These are phyloP conservation scores for Eimeria falciformis DNA, from an alignment of 169 alveolate species.

Conservation along the genomic window DNA sequence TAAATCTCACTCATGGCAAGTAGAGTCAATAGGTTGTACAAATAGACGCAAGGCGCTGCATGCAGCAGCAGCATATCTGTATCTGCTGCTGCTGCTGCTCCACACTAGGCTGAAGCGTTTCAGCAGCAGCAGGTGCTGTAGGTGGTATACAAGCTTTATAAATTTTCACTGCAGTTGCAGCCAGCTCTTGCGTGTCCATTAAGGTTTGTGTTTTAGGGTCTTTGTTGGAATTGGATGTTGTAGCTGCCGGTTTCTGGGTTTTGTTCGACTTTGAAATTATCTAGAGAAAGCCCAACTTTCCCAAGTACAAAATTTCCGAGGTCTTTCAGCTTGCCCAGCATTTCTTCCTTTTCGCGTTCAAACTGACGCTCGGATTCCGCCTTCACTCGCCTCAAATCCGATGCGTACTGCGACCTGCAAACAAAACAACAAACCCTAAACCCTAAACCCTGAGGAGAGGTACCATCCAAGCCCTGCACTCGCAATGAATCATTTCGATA, in stretches of 20 bases:
- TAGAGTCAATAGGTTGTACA: too few relatives aligned
- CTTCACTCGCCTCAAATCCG: conserved; percentile 68
- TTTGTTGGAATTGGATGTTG: conserved; percentile 93
- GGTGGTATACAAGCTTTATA: too few relatives aligned
- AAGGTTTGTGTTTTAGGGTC: conserved; percentile 9
- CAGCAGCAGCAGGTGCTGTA: too few relatives aligned
- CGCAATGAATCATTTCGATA: not conserved
- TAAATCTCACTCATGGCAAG: too few relatives aligned
- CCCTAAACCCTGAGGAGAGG: not conserved
- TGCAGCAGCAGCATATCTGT: too few relatives aligned
- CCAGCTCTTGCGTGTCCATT: too few relatives aligned
- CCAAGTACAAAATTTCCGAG: conserved; percentile 95
- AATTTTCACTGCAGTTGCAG: too few relatives aligned
- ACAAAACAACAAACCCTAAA: not conserved
- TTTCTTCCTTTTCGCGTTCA: conserved; percentile 93
- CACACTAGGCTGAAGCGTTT: too few relatives aligned
- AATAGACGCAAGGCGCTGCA: too few relatives aligned
- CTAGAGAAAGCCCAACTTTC: conserved; percentile 95
- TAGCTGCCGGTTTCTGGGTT: conserved; percentile 95
- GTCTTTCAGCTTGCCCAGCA: conserved; percentile 95
- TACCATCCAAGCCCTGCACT: not conserved
- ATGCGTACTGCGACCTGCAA: conserved; percentile 80
- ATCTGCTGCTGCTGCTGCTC: too few relatives aligned
- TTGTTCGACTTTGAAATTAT: conserved; percentile 94
- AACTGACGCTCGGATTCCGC: conserved; percentile 84